Conservation (phyloP, 164 flowering plant genomes). For the Cinnamomum micranthum region DNA sequence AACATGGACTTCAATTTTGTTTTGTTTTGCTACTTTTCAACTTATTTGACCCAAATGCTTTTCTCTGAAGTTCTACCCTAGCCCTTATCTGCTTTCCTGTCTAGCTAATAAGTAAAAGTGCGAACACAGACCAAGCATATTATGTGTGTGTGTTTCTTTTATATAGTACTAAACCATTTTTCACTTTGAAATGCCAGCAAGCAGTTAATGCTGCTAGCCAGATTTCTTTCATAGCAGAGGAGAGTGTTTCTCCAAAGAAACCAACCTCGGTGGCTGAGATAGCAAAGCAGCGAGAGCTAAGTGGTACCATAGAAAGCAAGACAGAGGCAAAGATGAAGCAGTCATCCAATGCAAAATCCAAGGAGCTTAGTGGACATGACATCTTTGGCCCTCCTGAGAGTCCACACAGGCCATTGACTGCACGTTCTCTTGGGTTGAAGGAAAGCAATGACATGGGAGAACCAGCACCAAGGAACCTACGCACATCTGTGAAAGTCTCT, state of each 20-base stretch:
- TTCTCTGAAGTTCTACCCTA: too few relatives aligned
- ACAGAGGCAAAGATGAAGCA: constrained; percentile 60
- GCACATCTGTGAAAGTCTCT: constrained; percentile 59
- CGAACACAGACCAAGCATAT: too few relatives aligned
- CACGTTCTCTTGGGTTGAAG: constrained; percentile 49
- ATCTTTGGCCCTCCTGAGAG: constrained; percentile 92
- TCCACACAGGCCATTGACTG: constrained; percentile 45
- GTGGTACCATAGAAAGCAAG: constrained; percentile 80
- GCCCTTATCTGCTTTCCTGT: too few relatives aligned
- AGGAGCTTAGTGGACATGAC: constrained; percentile 91
- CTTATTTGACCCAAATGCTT: too few relatives aligned
- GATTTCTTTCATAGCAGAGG: constrained; percentile 81
- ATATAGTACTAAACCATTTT: neutral
- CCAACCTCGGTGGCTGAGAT: constrained; percentile 73
- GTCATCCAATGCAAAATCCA: constrained; percentile 71
- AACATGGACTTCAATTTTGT: too few relatives aligned
- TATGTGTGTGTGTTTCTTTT: too few relatives aligned
- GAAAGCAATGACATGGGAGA: constrained; percentile 65
- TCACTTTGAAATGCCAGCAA: constrained; percentile 50
- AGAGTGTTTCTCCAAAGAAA: constrained; percentile 67
- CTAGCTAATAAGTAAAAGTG: too few relatives aligned
- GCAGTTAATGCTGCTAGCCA: constrained; percentile 79
- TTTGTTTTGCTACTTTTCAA: too few relatives aligned
- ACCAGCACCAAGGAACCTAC: constrained; percentile 44
- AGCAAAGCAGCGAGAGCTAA: constrained; percentile 93